Percentiles rank a stretch among this genome's conserved stretches.
Conservation (phyloP, 371 early-diverging fungal genomes). For the Lichtheimia ramosa region DNA sequence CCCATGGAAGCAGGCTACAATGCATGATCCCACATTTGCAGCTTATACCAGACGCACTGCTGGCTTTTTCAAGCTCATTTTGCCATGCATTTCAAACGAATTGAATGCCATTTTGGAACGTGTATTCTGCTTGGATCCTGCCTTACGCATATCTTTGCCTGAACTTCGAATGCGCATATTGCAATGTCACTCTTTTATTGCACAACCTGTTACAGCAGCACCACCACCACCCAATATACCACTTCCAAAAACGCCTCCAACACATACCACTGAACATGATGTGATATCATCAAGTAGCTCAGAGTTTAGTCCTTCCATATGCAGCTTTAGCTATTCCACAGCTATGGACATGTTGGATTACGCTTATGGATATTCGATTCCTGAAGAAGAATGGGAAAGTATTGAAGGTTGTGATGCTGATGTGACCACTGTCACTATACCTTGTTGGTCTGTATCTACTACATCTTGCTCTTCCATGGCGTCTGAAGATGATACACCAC, state of each 20-base stretch:
- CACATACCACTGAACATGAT: slow-evolving; percentile 3
- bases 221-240: neutral
- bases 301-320: neutral
- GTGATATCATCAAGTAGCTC: no score
- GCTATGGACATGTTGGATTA: slow-evolving; percentile 17
- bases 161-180: slow-evolving; percentile 61
- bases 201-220: slow-evolving; percentile 4
- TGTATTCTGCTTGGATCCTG: slow-evolving; percentile 74
- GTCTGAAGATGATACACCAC: slow-evolving; percentile 15
- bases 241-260: neutral
- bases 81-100: slow-evolving; percentile 68
- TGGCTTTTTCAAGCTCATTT: slow-evolving; percentile 61
- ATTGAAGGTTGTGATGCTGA: neutral
- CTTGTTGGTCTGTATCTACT: slow-evolving; percentile 14
- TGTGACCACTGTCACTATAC: neutral
- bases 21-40: slow-evolving; percentile 69
- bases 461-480: slow-evolving; percentile 32
- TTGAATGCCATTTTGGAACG: slow-evolving; percentile 70
- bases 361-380: slow-evolving; percentile 4
- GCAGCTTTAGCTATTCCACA: slow-evolving; percentile 4
- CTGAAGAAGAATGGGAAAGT: neutral
- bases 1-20: slow-evolving; percentile 80
- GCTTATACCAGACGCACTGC: slow-evolving; percentile 62
- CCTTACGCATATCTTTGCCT: slow-evolving; percentile 64
- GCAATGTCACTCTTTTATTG: slow-evolving; percentile 57